phyloP scores from a whole-genome alignment of 768 basidiomycete species.

The Dentipellis sp. region DNA sequence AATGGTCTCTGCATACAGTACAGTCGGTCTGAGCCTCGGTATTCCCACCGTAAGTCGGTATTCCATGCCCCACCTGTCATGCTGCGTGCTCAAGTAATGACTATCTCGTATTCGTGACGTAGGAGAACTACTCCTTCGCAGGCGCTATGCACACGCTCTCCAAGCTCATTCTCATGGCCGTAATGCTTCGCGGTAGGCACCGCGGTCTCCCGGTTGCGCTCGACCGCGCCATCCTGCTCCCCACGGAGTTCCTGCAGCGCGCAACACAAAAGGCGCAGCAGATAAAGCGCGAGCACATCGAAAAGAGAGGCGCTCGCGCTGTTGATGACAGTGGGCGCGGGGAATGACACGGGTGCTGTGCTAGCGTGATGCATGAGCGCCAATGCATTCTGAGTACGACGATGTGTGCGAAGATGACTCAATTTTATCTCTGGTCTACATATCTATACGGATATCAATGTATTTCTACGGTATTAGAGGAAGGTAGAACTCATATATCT shows the following conservation, averaged over 20 bases:
- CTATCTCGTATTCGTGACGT: neutral
- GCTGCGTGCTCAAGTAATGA: neutral
- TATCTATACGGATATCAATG: too few species aligned
- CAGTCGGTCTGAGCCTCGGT: constrained; percentile 37
- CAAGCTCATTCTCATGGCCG: constrained; percentile 59
- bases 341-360: too few species aligned
- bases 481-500: too few species aligned
- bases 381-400: too few species aligned
- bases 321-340: too few species aligned
- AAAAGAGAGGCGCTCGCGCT: neutral
- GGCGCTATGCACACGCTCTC: constrained; percentile 57
- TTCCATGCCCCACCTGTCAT: constrained; percentile 11
- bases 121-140: constrained; percentile 50
- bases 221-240: constrained; percentile 37
- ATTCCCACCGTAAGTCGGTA: constrained; percentile 23
- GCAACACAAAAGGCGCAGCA: constrained; percentile 2
- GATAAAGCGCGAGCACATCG: neutral
- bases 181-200: constrained; percentile 77
- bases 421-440: too few species aligned
- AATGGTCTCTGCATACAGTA: constrained; percentile 17
- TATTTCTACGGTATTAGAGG: too few species aligned
- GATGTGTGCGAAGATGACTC: too few species aligned
- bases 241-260: constrained; percentile 4
- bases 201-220: constrained; percentile 62
- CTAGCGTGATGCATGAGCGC: too few species aligned